phyloP scores from a whole-genome alignment of 768 basidiomycete species.

The Rhodotorula graminis region DNA sequence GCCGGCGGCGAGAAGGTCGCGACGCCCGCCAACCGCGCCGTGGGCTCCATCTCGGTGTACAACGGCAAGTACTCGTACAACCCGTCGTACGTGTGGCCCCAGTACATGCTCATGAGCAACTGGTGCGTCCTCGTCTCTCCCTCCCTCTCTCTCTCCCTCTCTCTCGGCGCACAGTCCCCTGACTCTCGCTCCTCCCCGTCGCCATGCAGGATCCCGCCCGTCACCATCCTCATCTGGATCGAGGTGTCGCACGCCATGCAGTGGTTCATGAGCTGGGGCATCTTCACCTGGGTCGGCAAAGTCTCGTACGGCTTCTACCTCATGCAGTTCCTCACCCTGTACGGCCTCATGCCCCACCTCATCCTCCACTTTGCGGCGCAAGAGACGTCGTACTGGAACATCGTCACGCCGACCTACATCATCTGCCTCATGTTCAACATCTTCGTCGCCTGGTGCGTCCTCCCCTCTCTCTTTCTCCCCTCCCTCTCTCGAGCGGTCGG shows the following conservation, averaged over 20 bases:
- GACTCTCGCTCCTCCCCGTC: neutral
- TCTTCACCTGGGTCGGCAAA: constrained; percentile 46
- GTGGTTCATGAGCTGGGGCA: constrained; percentile 44
- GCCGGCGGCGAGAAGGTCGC: constrained; percentile 42
- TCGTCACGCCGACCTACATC: constrained; percentile 43
- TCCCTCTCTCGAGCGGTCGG: neutral
- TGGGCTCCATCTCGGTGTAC: constrained; percentile 42
- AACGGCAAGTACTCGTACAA: constrained; percentile 42
- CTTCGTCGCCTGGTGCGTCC: constrained; percentile 41
- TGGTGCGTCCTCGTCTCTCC: constrained; percentile 21
- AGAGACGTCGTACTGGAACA: constrained; percentile 42
- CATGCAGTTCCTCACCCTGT: constrained; percentile 46
- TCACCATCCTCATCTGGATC: constrained; percentile 43
- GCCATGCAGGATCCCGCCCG: constrained; percentile 35
- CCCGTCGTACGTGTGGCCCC: constrained; percentile 43
- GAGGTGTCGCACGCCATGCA: constrained; percentile 45
- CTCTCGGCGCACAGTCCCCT: too few relatives aligned
- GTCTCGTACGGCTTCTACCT: constrained; percentile 46
- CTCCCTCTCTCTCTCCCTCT: neutral
- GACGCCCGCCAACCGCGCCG: constrained; percentile 39
- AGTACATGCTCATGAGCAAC: constrained; percentile 44
- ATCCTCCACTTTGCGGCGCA: constrained; percentile 39
- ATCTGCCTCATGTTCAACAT: constrained; percentile 45
- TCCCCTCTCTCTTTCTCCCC: neutral
- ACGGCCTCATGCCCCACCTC: constrained; percentile 44